These are phyloP conservation scores for Aulographum hederae DNA, from an alignment of 2,329 filamentous ascomycete species.

Conservation along the genomic window DNA sequence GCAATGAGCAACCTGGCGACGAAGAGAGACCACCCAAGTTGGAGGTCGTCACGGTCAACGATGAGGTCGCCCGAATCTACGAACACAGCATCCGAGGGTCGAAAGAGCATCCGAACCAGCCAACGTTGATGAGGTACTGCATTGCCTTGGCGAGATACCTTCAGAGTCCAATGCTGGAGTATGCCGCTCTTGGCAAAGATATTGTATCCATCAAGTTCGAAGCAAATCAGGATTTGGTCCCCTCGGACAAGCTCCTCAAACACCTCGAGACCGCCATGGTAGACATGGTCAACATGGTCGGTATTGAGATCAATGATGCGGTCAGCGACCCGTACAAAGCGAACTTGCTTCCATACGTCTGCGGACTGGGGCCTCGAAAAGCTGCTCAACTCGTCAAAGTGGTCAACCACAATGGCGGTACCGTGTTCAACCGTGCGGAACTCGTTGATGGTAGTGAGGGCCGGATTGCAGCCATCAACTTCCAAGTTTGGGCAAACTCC, in stretches of 20 bases:
- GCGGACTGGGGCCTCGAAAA: conserved; percentile 82
- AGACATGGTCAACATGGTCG: conserved; percentile 93
- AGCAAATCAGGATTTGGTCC: conserved; percentile 72
- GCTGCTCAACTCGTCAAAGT: conserved; percentile 72
- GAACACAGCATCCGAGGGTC: conserved; percentile 71
- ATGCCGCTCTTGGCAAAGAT: conserved; percentile 79
- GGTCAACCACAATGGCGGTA: conserved; percentile 67
- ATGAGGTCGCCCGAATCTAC: conserved; percentile 92
- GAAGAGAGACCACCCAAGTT: conserved; percentile 51
- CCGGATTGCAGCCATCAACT: conserved; percentile 63
- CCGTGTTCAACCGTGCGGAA: conserved; percentile 68
- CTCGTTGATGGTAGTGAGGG: conserved; percentile 76
- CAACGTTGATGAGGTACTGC: conserved; percentile 70
- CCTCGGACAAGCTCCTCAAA: conserved; percentile 70
- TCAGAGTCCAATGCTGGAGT: conserved; percentile 92
- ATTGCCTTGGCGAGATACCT: conserved; percentile 78
- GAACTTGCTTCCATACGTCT: conserved; percentile 77
- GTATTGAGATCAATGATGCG: conserved; percentile 88
- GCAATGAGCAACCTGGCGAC: conserved; percentile 54
- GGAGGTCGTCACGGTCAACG: conserved; percentile 83
- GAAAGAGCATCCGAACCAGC: conserved; percentile 63
- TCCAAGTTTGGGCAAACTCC: conserved; percentile 89
- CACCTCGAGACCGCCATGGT: conserved; percentile 93
- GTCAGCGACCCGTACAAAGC: conserved; percentile 65
- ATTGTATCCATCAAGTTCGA: conserved; percentile 77